Percentiles rank a stretch among this genome's conserved stretches.
Conservation (phyloP, 2,329 filamentous ascomycete genomes). For the Calonectria montana region DNA sequence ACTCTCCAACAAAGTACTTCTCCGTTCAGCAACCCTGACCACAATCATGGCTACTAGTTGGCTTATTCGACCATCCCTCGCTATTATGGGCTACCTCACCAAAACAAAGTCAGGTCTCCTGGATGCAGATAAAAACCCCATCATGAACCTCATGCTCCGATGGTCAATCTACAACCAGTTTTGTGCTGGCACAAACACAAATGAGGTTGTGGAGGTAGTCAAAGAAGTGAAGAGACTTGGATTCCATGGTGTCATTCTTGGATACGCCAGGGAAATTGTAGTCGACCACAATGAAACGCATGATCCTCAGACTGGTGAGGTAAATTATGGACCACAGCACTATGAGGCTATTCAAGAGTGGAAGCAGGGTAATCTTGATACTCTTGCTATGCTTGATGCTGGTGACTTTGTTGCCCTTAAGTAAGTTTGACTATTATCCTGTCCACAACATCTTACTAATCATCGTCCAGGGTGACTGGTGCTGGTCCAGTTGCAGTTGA, state of each 20-base stretch:
- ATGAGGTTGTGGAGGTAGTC: conserved; percentile 59
- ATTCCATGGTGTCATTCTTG: conserved; percentile 63
- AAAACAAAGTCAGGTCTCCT: conserved; percentile 48
- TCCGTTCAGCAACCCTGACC: conserved; percentile 42
- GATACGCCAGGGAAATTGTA: conserved; percentile 63
- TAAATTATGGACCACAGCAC: conserved; percentile 25
- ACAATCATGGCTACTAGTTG: conserved; percentile 42
- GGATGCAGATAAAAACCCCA: conserved; percentile 55
- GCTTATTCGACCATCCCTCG: conserved; percentile 40
- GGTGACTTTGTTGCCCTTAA: conserved; percentile 72
- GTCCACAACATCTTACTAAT: neutral
- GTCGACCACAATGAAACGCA: conserved; percentile 42
- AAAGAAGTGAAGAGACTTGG: conserved; percentile 59
- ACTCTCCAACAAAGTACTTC: conserved; percentile 35
- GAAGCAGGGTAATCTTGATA: conserved; percentile 64
- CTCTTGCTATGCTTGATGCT: conserved; percentile 59
- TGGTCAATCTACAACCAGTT: conserved; percentile 66
- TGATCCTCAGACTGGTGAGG: neutral
- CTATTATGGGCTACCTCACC: conserved; percentile 37
- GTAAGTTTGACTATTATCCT: conserved; percentile 40
- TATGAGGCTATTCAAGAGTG: conserved; percentile 54
- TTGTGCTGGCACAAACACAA: conserved; percentile 62
- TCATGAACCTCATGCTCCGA: conserved; percentile 56
- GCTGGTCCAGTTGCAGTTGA: conserved; percentile 53
- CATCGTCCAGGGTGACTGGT: conserved; percentile 50